These are phyloP conservation scores for Athelia sp. DNA, from an alignment of 1,284 basidiomycete species.

Conservation along the genomic window DNA sequence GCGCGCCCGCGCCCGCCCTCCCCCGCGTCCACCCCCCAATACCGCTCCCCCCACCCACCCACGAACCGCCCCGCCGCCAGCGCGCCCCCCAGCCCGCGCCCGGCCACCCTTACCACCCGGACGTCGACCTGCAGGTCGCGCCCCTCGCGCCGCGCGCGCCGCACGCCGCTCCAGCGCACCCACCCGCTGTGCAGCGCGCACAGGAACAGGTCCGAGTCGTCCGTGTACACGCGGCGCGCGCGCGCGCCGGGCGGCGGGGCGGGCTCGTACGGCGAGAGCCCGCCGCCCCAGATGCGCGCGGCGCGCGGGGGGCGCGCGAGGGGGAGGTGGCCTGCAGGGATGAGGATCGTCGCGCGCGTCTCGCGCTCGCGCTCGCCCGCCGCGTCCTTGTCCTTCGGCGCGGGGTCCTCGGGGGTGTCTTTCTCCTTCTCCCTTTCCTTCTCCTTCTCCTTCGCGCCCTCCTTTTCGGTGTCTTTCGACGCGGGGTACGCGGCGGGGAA, in stretches of 20 bases:
- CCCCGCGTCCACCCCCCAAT: slow-evolving; percentile 11
- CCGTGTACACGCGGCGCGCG: slow-evolving; percentile 55
- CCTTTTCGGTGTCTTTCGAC: background rate
- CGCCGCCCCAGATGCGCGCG: slow-evolving; percentile 68
- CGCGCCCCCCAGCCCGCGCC: slow-evolving; percentile 23
- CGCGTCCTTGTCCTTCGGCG: slow-evolving; percentile 7
- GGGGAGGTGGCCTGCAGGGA: slow-evolving; percentile 57
- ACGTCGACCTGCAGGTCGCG: slow-evolving; percentile 52
- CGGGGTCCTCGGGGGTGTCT: slow-evolving; percentile 2
- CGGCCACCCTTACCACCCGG: slow-evolving; percentile 38
- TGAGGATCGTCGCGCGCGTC: slow-evolving; percentile 56
- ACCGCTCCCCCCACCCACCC: slow-evolving; percentile 42
- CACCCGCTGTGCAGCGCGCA: slow-evolving; percentile 70
- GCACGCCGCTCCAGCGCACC: slow-evolving; percentile 55
- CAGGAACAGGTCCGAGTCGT: slow-evolving; percentile 68
- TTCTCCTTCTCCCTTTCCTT: slow-evolving; percentile 7
- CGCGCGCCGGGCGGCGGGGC: slow-evolving; percentile 12
- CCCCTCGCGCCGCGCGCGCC: slow-evolving; percentile 44
- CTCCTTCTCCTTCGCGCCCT: background rate
- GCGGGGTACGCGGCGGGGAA: slow-evolving; percentile 21
- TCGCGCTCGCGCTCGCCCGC: slow-evolving; percentile 22
- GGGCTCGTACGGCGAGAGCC: slow-evolving; percentile 27
- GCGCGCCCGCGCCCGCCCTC: slow-evolving; percentile 13
- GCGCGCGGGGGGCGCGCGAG: slow-evolving; percentile 38
- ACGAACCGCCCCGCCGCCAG: slow-evolving; percentile 43